A percentile compares a stretch with the other conserved stretches of the same genome.
phyloP scores from a whole-genome alignment of 1,139 yeast species.

The Scheffersomyces stambukii region DNA sequence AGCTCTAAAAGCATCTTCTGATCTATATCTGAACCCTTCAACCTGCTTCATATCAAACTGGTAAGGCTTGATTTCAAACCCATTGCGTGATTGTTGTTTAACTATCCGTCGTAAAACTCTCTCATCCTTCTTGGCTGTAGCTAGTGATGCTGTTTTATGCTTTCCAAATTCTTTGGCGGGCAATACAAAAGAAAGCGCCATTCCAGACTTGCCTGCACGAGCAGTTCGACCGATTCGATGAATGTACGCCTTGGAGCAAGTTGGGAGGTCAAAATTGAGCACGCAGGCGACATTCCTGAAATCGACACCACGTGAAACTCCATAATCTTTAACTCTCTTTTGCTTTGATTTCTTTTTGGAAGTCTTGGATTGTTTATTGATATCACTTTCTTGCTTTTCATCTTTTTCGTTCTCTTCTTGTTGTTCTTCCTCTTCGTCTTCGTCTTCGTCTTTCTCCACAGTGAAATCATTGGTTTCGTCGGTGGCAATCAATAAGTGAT shows the following conservation, averaged over 20 bases:
- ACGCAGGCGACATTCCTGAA: slow-evolving; percentile 96
- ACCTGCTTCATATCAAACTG: slow-evolving; percentile 90
- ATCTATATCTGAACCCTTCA: slow-evolving; percentile 93
- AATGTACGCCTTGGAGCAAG: slow-evolving; percentile 82
- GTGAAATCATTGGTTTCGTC: slow-evolving; percentile 71
- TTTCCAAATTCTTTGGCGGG: slow-evolving; percentile 82
- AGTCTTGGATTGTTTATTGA: slow-evolving; percentile 23
- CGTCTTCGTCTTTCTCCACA: slow-evolving; percentile 47
- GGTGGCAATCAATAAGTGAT: slow-evolving; percentile 86
- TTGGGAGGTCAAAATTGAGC: slow-evolving; percentile 89
- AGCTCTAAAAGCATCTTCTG: slow-evolving; percentile 95
- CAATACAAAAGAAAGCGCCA: slow-evolving; percentile 89
- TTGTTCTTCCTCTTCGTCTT: slow-evolving; percentile 30
- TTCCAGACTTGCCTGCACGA: slow-evolving; percentile 94
- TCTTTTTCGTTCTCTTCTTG: slow-evolving; percentile 37
- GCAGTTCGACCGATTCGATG: slow-evolving; percentile 98
- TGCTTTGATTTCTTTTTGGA: slow-evolving; percentile 25
- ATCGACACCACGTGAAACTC: slow-evolving; percentile 96
- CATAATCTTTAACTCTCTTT: slow-evolving; percentile 69
- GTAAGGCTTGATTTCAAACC: slow-evolving; percentile 75
- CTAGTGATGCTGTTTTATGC: slow-evolving; percentile 74
- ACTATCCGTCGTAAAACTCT: slow-evolving; percentile 74
- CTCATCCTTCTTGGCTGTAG: slow-evolving; percentile 78
- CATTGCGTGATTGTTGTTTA: slow-evolving; percentile 70
- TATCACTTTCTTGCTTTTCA: slow-evolving; percentile 24